phyloP scores from a whole-genome alignment of 208 protist species.

The Leishmania tarentolae region DNA sequence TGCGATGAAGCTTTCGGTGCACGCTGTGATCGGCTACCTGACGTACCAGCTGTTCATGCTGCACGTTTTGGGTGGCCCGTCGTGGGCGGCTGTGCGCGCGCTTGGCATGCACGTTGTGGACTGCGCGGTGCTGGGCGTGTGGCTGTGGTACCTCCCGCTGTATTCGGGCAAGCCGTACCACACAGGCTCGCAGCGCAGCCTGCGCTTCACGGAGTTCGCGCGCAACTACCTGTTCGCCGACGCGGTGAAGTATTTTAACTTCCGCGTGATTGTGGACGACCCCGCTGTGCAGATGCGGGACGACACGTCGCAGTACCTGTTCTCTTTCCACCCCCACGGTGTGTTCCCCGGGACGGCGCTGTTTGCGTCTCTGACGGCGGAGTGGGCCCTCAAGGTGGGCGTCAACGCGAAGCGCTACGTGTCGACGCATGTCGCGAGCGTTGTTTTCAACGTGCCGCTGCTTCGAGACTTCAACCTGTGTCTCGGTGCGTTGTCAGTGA shows the following conservation, averaged over 20 bases:
- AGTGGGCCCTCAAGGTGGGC: conserved; percentile 65
- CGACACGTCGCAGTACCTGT: conserved; percentile 62
- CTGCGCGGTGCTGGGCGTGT: conserved; percentile 39
- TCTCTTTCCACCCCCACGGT: conserved; percentile 85
- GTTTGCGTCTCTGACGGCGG: conserved; percentile 48
- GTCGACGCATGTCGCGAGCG: conserved; percentile 67
- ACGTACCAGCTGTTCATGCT: conserved; percentile 49
- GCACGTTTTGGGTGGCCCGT: conserved; percentile 15
- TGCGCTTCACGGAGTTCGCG: conserved; percentile 49
- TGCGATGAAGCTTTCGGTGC: conserved; percentile 41
- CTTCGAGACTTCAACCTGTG: conserved; percentile 79
- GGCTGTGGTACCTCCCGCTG: conserved; percentile 62
- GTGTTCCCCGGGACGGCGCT: conserved; percentile 81
- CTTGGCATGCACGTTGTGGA: conserved; percentile 33
- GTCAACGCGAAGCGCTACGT: conserved; percentile 46
- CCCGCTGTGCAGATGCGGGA: conserved; percentile 55
- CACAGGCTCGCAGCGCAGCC: conserved; percentile 59
- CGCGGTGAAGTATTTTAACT: conserved; percentile 69
- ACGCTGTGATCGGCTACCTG: conserved; percentile 58
- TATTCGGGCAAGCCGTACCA: conserved; percentile 67
- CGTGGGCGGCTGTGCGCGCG: conserved; percentile 11
- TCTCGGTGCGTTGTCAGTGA: conserved; percentile 61
- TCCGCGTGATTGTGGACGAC: conserved; percentile 66
- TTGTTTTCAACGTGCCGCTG: conserved; percentile 78
- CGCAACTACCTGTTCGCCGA: conserved; percentile 69